Conservation (phyloP, 768 basidiomycete genomes). For the Kwoniella pini region DNA sequence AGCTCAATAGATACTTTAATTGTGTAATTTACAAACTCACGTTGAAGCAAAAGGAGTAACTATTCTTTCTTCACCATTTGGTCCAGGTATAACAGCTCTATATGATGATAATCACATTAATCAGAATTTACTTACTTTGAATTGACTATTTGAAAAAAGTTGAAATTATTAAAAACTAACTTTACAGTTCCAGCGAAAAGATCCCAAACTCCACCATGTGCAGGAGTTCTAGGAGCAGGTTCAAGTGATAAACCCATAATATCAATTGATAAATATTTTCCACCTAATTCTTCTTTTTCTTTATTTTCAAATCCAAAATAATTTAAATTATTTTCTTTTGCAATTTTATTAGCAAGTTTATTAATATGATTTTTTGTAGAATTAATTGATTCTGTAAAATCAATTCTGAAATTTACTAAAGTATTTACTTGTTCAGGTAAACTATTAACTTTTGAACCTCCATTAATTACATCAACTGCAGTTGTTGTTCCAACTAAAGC, state of each 20-base stretch:
- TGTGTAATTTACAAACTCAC: constrained; percentile 14
- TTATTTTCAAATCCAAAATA: constrained; percentile 27
- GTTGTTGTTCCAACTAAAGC: constrained; percentile 47
- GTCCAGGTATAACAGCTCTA: constrained; percentile 39
- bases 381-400: constrained; percentile 45
- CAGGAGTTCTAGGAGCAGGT: constrained; percentile 46
- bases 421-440: constrained; percentile 46
- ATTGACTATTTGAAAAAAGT: no score
- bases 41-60: constrained; percentile 47
- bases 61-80: constrained; percentile 38
- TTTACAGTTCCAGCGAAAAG: constrained; percentile 51
- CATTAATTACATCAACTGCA: constrained; percentile 51
- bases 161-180: constrained; percentile 20
- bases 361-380: constrained; percentile 37
- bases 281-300: constrained; percentile 17
- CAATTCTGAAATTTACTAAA: constrained; percentile 50
- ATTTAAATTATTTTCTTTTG: constrained; percentile 32
- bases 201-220: constrained; percentile 44
- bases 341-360: constrained; percentile 26
- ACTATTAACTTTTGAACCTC: constrained; percentile 51
- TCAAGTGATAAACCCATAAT: constrained; percentile 43
- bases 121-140: no score
- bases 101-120: not conserved
- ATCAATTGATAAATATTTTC: constrained; percentile 37
- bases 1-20: not conserved